Conservation (phyloP, 805 yeast genomes). For the Kuraishia capsulata region DNA sequence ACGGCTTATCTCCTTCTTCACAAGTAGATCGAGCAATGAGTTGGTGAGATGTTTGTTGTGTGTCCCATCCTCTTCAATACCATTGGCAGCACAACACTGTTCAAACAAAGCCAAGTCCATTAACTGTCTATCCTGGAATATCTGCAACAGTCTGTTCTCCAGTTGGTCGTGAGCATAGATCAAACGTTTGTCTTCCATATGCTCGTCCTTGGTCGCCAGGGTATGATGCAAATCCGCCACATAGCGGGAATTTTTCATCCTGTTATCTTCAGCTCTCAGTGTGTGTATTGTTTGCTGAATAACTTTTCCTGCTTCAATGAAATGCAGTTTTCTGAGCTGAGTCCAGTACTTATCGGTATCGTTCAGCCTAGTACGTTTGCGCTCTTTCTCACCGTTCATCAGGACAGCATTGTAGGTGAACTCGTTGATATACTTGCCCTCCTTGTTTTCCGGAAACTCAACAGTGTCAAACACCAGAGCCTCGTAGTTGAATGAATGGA, state of each 20-base stretch:
- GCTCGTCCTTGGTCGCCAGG: conserved; percentile 1
- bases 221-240: conserved; percentile 1
- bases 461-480: conserved; percentile 76
- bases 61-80: conserved; percentile 59
- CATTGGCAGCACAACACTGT: conserved; percentile 70
- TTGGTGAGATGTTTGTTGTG: conserved; percentile 49
- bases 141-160: conserved; percentile 55
- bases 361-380: conserved; percentile 38
- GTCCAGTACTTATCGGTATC: conserved; percentile 68
- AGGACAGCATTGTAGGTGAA: conserved; percentile 49
- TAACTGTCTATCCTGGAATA: conserved; percentile 47
- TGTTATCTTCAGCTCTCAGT: conserved; percentile 1
- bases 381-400: conserved; percentile 36
- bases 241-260: neutral
- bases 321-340: conserved; percentile 62
- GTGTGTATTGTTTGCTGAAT: conserved; percentile 51
- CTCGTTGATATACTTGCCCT: conserved; percentile 14
- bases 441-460: conserved; percentile 5
- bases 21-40: conserved; percentile 47
- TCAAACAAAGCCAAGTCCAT: conserved; percentile 78
- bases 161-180: conserved; percentile 51
- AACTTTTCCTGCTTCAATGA: conserved; percentile 61
- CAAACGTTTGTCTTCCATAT: conserved; percentile 1
- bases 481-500: conserved; percentile 88
- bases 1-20: conserved; percentile 36